Evolutionary conservation across 352 stramenopile species (phyloP), one percentile per base, ranked within the genome.

Genomic region (Discostella stelligera): DNA sequence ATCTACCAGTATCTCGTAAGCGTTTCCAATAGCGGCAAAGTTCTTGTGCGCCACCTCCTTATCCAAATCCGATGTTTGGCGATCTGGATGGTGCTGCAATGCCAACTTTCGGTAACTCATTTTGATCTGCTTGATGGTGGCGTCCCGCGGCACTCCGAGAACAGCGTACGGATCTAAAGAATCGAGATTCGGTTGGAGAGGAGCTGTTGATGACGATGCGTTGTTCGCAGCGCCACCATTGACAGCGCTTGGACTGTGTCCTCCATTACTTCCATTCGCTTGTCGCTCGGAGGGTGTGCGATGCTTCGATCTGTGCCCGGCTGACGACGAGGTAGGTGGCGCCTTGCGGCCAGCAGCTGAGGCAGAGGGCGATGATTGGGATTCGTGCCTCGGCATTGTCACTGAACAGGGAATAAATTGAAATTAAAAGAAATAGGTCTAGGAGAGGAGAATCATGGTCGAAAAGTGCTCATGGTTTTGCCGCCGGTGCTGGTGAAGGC

Each of bases 1-100:
- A 71, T 91, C 79, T 18, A 69, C 73, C 30, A 93, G 61, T 32
- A 91, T 79, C 69, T 93, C 88, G 66, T 91, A 93, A 1, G 88
- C 84, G 64, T 90, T 86, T 9, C 65, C 80, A 41, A 93, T 90
- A 61, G 87, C 82, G 9, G 77, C 72, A 74, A 93, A 91, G 65
- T 56, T 75, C 25, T 69, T 74, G 46, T 76, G 66, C 14, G 77
- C 59, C 16, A 16, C n/a, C 21, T 86, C 55, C 27, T 77, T 72
- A 8, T 83, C 74, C n/a, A 16, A 0, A 56, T 78, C 60, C 7
- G 71, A 81, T 18, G 74, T 66, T 63, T 86, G 66, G 48, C 77
- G 72, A 64, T 93, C 87, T 0, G 87, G 87, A 78, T 93, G 87
- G 69, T 91, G 62, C 66, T 79, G 54, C 50, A 93, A 60, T 20